Percentiles rank a stretch among this genome's conserved stretches.
Evolutionary conservation across 768 basidiomycete genomes (phyloP).

Genomic region (Hericium coralloides): DNA sequence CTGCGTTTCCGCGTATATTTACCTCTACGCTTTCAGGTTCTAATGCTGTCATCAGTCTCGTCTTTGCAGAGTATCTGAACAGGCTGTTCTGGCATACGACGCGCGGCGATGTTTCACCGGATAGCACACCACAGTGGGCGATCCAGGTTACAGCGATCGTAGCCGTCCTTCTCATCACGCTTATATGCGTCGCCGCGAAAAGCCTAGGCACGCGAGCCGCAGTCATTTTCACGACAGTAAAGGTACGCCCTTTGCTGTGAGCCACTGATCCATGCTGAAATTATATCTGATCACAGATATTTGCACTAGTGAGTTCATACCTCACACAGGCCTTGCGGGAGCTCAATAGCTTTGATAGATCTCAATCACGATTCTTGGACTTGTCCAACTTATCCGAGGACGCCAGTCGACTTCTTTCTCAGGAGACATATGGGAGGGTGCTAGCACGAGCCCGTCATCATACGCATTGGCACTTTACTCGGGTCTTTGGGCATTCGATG

Average conservation of each 20-base stretch:
- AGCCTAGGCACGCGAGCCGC: constrained; percentile 75
- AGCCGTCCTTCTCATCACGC: constrained; percentile 63
- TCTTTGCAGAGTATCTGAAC: constrained; percentile 89
- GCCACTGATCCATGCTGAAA: background rate
- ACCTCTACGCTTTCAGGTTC: constrained; percentile 33
- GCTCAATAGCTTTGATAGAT: constrained; percentile 33
- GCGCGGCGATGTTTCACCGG: constrained; percentile 61
- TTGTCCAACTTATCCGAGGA: constrained; percentile 68
- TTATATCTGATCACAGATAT: constrained; percentile 33
- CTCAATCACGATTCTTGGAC: constrained; percentile 67
- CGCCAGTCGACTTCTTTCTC: constrained; percentile 59
- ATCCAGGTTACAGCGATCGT: constrained; percentile 78
- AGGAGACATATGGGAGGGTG: constrained; percentile 60
- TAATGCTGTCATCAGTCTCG: constrained; percentile 81
- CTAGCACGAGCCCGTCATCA: constrained; percentile 69
- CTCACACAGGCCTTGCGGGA: background rate
- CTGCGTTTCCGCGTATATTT: background rate
- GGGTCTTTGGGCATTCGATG: constrained; percentile 92
- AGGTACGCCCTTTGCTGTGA: constrained; percentile 36
- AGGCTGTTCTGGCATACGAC: constrained; percentile 76
- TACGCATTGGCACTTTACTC: constrained; percentile 95
- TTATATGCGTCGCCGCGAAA: constrained; percentile 71
- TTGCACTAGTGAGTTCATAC: constrained; percentile 45
- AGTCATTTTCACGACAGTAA: constrained; percentile 82
- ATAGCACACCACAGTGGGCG: constrained; percentile 81